Evolutionary conservation across 306 rosid genomes (phyloP).

Genomic region (Trifolium dubium): DNA sequence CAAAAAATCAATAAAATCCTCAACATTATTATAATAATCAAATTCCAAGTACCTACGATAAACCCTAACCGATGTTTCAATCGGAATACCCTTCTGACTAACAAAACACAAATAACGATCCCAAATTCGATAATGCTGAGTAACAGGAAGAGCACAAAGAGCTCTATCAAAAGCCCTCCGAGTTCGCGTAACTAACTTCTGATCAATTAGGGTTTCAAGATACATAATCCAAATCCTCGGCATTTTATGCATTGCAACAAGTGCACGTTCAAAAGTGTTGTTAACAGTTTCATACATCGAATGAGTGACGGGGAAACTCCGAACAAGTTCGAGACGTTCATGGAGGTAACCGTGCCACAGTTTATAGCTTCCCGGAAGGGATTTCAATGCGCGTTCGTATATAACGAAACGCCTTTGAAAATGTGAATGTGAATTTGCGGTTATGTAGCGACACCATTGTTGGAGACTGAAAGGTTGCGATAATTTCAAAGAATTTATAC

Average conservation of each 20-base stretch:
- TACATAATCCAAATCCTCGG: slow-evolving; percentile 90
- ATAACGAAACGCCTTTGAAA: slow-evolving; percentile 74
- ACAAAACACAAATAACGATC: slow-evolving; percentile 76
- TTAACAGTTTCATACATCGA: slow-evolving; percentile 67
- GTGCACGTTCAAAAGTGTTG: slow-evolving; percentile 90
- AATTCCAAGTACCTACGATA: slow-evolving; percentile 82
- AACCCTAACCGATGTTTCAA: slow-evolving; percentile 87
- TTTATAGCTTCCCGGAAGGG: slow-evolving; percentile 93
- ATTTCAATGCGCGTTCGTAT: slow-evolving; percentile 86
- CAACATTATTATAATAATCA: slow-evolving; percentile 73
- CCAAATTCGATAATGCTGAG: slow-evolving; percentile 97
- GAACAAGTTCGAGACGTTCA: slow-evolving; percentile 81
- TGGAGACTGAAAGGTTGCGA: slow-evolving; percentile 81
- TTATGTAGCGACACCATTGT: slow-evolving; percentile 92
- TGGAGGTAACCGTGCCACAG: slow-evolving; percentile 93
- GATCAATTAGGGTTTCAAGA: slow-evolving; percentile 64
- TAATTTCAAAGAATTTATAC: too few relatives aligned
- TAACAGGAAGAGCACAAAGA: slow-evolving; percentile 84
- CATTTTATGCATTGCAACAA: slow-evolving; percentile 94
- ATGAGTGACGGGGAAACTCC: slow-evolving; percentile 67
- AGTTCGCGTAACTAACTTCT: slow-evolving; percentile 60
- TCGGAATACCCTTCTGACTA: slow-evolving; percentile 78
- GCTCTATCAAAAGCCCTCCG: slow-evolving; percentile 83
- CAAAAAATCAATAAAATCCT: slow-evolving; percentile 86
- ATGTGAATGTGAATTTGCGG: slow-evolving; percentile 72